Percentiles rank a stretch among this genome's conserved stretches.
Conservation (phyloP, 2,329 filamentous ascomycete species). For the Seiridium unicorne region DNA sequence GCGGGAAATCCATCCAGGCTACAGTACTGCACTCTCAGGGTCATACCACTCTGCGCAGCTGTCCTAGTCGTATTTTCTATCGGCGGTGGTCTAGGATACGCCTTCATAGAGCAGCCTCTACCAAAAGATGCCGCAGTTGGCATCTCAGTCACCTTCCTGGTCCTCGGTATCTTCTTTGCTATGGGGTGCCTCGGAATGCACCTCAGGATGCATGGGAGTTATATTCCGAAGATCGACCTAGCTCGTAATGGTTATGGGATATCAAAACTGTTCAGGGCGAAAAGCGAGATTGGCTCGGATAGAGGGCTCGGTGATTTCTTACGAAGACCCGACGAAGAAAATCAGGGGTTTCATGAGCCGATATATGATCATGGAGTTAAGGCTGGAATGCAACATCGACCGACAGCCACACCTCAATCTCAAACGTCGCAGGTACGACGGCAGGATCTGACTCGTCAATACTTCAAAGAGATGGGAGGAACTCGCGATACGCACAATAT, state of each 20-base stretch:
- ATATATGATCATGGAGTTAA: neutral
- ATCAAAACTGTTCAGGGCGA: neutral
- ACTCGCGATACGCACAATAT: no score
- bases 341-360: neutral
- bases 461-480: no score
- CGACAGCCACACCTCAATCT: no score
- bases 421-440: no score
- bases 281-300: neutral
- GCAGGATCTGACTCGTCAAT: no score
- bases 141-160: constrained; percentile 16
- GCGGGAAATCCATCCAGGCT: constrained; percentile 11
- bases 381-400: no score
- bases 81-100: constrained; percentile 19
- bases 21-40: constrained; percentile 20
- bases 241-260: neutral
- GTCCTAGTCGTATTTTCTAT: constrained; percentile 21
- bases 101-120: constrained; percentile 18
- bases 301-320: neutral
- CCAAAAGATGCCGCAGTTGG: constrained; percentile 16
- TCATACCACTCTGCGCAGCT: constrained; percentile 19
- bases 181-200: constrained; percentile 18
- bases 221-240: neutral
- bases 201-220: constrained; percentile 5
- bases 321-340: neutral
- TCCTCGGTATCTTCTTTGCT: constrained; percentile 17